These are phyloP conservation scores for Trichoderma gamsii DNA, from an alignment of 495 filamentous ascomycete species.

Conservation along the genomic window DNA sequence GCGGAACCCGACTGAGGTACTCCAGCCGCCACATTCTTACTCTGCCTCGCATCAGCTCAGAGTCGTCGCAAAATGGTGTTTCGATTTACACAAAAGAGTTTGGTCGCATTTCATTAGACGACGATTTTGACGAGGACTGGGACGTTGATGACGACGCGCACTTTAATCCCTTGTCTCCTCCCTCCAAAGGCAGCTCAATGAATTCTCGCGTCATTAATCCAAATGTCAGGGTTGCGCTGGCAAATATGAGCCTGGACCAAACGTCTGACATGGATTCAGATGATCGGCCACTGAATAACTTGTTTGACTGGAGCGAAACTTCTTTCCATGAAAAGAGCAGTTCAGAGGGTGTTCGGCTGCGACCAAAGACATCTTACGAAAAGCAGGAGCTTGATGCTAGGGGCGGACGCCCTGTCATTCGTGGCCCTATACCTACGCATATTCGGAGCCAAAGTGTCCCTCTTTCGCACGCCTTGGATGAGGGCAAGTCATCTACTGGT, in stretches of 20 bases:
- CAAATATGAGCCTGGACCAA: constrained; percentile 36
- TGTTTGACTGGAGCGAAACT: constrained; percentile 87
- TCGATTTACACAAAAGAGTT: constrained; percentile 28
- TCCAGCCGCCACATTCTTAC: constrained; percentile 19
- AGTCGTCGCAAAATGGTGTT: constrained; percentile 17
- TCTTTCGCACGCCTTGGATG: constrained; percentile 59
- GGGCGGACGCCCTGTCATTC: constrained; percentile 66
- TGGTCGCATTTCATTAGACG: constrained; percentile 47
- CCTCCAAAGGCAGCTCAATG: constrained; percentile 37
- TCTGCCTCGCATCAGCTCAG: constrained; percentile 17
- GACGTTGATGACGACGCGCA: constrained; percentile 45
- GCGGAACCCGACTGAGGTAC: constrained; percentile 9
- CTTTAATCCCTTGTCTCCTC: constrained; percentile 49
- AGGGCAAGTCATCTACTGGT: constrained; percentile 43
- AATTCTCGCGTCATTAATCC: constrained; percentile 43
- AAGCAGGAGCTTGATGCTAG: constrained; percentile 71
- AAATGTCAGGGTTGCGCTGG: constrained; percentile 36
- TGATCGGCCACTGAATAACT: constrained; percentile 51
- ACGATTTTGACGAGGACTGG: constrained; percentile 62
- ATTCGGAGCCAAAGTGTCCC: constrained; percentile 96
- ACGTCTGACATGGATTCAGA: constrained; percentile 29
- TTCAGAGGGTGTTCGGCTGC: constrained; percentile 48
- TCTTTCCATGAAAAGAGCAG: constrained; percentile 50
- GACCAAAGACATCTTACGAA: constrained; percentile 85
- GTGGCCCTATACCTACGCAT: constrained; percentile 73